A percentile compares a stretch with the other conserved stretches of the same genome.
phyloP scores from a whole-genome alignment of 139 green algal species.

The Ulvella scutata region DNA sequence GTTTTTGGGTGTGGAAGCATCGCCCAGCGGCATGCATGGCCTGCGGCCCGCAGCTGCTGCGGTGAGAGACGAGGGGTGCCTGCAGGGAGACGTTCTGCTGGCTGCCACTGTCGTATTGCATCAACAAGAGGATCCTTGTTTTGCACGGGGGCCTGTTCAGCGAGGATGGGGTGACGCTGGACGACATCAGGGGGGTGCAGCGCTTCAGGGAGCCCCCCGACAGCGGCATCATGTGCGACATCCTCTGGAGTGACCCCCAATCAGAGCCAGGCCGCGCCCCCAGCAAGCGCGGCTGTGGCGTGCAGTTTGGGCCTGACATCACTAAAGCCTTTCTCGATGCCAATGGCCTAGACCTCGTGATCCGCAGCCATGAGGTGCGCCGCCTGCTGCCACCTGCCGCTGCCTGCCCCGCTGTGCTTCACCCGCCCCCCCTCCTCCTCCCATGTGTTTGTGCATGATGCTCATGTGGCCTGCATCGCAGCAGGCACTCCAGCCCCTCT shows the following conservation, averaged over 20 bases:
- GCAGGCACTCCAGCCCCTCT: neutral
- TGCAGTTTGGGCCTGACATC: conserved; percentile 54
- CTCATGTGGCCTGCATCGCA: neutral
- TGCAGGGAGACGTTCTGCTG: conserved; percentile 67
- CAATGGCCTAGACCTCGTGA: conserved; percentile 76
- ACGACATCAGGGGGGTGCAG: conserved; percentile 74
- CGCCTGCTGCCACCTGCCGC: no score
- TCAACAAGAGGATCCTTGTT: conserved; percentile 73
- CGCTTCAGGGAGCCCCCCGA: conserved; percentile 82
- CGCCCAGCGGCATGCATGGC: no score
- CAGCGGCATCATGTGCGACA: conserved; percentile 90
- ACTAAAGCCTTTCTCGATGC: conserved; percentile 67
- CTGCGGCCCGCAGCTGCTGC: no score
- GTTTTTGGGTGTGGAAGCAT: no score
- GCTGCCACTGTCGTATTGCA: conserved; percentile 72
- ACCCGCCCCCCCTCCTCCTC: neutral
- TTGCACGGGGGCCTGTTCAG: conserved; percentile 87
- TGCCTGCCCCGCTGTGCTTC: no score
- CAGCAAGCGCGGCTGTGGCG: conserved; percentile 84
- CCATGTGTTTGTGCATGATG: neutral
- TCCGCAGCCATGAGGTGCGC: conserved; percentile 66
- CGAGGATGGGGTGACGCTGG: conserved; percentile 68
- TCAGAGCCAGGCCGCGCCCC: conserved; percentile 42
- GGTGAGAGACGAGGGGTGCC: conserved; percentile 14
- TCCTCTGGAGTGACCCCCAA: conserved; percentile 87